These are phyloP conservation scores for Gossypium rotundifolium DNA, from an alignment of 345 rosid species.

Conservation along the genomic window DNA sequence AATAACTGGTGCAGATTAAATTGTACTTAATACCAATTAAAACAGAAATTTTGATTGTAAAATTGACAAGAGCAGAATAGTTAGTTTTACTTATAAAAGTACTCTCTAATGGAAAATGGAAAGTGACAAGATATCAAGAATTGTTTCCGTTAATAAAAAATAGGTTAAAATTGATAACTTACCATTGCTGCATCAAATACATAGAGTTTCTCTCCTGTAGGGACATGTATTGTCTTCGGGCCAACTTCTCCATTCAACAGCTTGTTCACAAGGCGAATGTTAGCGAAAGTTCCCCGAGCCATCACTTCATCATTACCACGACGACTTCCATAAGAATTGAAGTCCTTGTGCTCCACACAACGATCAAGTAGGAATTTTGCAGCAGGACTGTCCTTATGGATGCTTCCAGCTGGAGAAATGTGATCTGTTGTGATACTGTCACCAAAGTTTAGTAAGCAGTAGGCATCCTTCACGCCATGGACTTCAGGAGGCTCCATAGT, in stretches of 20 bases:
- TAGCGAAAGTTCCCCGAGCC: constrained; percentile 99
- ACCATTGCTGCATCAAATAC: constrained; percentile 94
- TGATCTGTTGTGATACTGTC: constrained; percentile 99
- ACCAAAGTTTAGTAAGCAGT: constrained; percentile 87
- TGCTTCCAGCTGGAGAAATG: constrained; percentile 97
- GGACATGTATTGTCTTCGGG: constrained; percentile 86
- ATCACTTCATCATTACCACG: constrained; percentile 95
- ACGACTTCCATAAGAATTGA: constrained; percentile 98
- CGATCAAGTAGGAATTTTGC: constrained; percentile 75
- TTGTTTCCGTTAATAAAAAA: neutral
- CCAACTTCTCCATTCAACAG: constrained; percentile 96
- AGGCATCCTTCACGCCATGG: constrained; percentile 86
- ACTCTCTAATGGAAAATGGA: neutral
- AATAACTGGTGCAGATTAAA: neutral
- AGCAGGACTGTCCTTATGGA: constrained; percentile 94
- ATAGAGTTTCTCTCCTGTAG: constrained; percentile 87
- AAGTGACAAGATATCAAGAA: neutral
- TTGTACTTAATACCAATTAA: neutral
- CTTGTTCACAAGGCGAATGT: constrained; percentile 94
- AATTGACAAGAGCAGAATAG: neutral
- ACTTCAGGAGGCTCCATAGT: constrained; percentile 90
- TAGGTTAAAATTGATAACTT: constrained; percentile 13
- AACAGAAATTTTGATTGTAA: neutral
- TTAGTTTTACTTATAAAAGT: neutral
- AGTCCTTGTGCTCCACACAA: constrained; percentile 77